Conservation (phyloP, 768 basidiomycete species). For the Coprinopsis cinerea region DNA sequence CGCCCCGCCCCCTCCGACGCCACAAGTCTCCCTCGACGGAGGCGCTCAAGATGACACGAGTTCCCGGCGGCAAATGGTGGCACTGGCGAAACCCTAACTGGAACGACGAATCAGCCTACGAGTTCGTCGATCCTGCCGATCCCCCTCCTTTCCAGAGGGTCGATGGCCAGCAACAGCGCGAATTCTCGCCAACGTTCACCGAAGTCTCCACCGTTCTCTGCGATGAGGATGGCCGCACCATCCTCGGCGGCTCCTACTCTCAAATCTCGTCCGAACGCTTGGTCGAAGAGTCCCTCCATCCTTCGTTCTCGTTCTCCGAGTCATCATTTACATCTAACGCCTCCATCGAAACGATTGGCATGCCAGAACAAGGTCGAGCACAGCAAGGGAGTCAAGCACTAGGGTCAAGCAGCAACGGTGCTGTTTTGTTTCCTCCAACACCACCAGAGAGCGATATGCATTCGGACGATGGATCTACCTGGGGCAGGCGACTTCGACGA, state of each 20-base stretch:
- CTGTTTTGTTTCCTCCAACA: too few species aligned
- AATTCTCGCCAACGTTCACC: neutral
- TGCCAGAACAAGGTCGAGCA: too few species aligned
- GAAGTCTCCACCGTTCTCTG: constrained; percentile 4
- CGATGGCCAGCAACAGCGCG: neutral
- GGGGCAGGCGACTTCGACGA: too few species aligned
- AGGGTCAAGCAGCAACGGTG: too few species aligned
- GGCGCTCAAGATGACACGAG: constrained; percentile 4
- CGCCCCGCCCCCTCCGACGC: neutral
- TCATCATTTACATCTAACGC: too few species aligned
- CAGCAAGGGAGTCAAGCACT: too few species aligned
- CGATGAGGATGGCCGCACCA: neutral
- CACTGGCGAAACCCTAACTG: constrained; percentile 11
- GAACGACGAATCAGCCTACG: neutral
- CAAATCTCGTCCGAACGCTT: too few species aligned
- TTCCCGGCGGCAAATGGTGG: constrained; percentile 3
- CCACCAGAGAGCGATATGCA: too few species aligned
- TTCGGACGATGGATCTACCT: too few species aligned
- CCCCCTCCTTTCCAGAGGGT: neutral
- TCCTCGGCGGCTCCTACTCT: neutral
- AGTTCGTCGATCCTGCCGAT: neutral
- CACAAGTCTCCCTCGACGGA: constrained; percentile 1
- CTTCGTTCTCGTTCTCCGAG: too few species aligned
- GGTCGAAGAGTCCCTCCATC: too few species aligned
- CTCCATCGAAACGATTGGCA: too few species aligned